Base-by-base conservation (phyloP, 148 eudicot species). In the Silene uniflora region DNA sequence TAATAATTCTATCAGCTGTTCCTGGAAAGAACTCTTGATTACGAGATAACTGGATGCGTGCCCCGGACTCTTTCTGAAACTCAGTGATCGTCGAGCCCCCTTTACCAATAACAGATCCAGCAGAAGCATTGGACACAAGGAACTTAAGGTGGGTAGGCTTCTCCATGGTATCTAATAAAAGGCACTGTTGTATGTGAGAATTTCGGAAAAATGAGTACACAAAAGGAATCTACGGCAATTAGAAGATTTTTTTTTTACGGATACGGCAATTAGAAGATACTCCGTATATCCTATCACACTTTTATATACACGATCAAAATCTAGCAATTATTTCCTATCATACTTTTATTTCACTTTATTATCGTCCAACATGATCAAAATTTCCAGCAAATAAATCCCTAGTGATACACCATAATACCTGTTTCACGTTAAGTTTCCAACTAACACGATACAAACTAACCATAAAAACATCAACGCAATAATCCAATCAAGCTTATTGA, bases 81-180 rank as follows among this genome's bases (percentile, higher is more conserved):
- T 96, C 98, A 82, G 86, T 83, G 47, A 96, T 92, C 35, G 98
- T 89, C 39, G 99, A 85, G 58, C 97, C 98, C 17, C 95, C 95
- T 84, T 92, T 96, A 65, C 99, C 99, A 79, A 96, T 96, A 19
- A 96, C 87, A 55, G 98, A 96, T 64, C 99, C 99, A 79, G 99
- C 99, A 74, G 92, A 93, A 73, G 95, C 89, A 85, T 96, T 96
- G 81, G 99, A 92, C 71, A 88, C 90, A 69, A 96, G 99, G 87
- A 96, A 91, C 84, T 88, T 92, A 66, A 91, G 49, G 61, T 87
- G 79, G 29, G 90, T 85, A 61, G 83, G 80, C 87, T 87, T 92
- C 80, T 85, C 92, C 66, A 81, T 77, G 80, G 77, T 75, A 49
- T 84, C 90, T 90, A 76, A 71, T 47, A 39, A 78, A 42, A 52